Conservation (phyloP, 495 filamentous ascomycete genomes). For the Penicillium nucicola region DNA sequence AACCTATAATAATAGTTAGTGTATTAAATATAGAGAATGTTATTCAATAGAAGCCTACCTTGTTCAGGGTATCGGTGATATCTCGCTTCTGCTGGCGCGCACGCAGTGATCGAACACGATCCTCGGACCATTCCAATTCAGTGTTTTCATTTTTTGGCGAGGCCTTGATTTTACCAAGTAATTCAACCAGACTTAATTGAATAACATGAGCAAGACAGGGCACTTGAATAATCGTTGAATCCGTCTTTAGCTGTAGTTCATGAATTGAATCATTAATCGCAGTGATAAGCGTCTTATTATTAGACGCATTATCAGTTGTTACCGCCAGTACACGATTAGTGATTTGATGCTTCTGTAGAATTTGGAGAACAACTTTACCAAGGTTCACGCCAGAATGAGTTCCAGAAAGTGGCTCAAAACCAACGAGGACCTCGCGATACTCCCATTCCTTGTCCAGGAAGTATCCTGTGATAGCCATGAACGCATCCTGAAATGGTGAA, state of each 20-base stretch:
- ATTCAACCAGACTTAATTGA: slow-evolving; percentile 11
- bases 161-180: slow-evolving; percentile 9
- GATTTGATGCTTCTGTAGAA: slow-evolving; percentile 4
- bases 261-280: slow-evolving; percentile 1
- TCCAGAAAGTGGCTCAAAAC: slow-evolving; percentile 9
- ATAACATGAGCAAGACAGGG: slow-evolving; percentile 14
- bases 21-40: neutral
- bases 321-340: slow-evolving; percentile 4
- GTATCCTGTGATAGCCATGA: slow-evolving; percentile 17
- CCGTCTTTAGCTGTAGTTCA: neutral
- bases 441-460: slow-evolving; percentile 12
- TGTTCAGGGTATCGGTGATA: slow-evolving; percentile 8
- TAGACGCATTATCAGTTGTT: slow-evolving; percentile 16
- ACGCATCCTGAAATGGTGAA: slow-evolving; percentile 12
- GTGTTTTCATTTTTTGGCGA: slow-evolving; percentile 4
- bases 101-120: neutral
- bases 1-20: neutral
- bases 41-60: neutral
- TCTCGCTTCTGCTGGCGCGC: neutral
- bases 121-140: slow-evolving; percentile 3
- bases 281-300: slow-evolving; percentile 11
- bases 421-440: slow-evolving; percentile 11
- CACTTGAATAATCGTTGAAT: slow-evolving; percentile 6
- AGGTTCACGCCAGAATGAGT: slow-evolving; percentile 5
- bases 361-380: slow-evolving; percentile 1